Base-by-base conservation (phyloP, 2,329 filamentous ascomycete species). In the Trichophyton benhamiae region DNA sequence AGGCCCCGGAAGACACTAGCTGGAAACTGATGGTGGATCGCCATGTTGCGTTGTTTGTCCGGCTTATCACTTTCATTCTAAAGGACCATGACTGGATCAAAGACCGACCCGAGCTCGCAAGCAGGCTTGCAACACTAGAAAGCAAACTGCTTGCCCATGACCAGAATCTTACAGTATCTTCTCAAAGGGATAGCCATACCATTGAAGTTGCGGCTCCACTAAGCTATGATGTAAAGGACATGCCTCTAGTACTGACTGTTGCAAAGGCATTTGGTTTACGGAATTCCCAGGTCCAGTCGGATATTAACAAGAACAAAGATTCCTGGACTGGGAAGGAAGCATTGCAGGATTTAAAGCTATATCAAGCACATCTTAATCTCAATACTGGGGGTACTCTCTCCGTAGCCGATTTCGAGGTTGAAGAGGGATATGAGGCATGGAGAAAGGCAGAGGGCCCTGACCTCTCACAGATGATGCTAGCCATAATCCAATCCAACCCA, bases 121-220 rank as follows among this genome's bases (percentile, higher is more conserved):
- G 81, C 65, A 84, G 89, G 64, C 78, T 99, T 62, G 82, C 83
- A 49, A 89, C 86, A 11, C 81, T 99, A 68, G 94, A 99, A 75
- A 95, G 87, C 72, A 97, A 97, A 77, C 82, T 99, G 61, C 81
- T 99, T 65, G 88, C 89, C 59, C 94, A 96, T 72, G 92, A 97
- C 69, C 90, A 96, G 74, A 91, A 97, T 71, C 80, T 99, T 59
- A 84, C 85, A 55, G 80, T 86, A 66, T 80, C 68, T 66, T 77
- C 81, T 57, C 80, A 80, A 57, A 81, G 83, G 68, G 80, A 82
- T 60, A 80, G 84, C 13, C 75, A 84, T 22, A 88, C 87, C 7
- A 81, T 94, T 65, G 92, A 96, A 72, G 88, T 92, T 22, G 81
- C 88, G 61, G 83, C 91, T 2, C 91, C 92, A 9, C 78, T 95